Evolutionary conservation across 768 basidiomycete genomes (phyloP), one percentile per base, ranked within the genome.

Genomic region (Dictyophora rubrovolvata): DNA sequence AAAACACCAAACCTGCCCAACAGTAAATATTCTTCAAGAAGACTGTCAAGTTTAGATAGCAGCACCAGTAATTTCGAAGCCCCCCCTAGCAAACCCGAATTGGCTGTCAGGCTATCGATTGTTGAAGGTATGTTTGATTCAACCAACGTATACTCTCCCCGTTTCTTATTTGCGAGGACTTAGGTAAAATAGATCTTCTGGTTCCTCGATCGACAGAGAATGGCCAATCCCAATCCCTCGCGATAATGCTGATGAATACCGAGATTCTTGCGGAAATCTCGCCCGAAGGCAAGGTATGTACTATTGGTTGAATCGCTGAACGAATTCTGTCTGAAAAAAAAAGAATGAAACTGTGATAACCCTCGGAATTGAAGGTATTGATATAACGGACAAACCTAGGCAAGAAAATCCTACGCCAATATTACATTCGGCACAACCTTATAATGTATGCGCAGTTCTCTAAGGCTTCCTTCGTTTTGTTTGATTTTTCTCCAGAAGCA

Each of bases 341-440:
- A 63, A 93, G 85, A 83, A 89, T 56, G 85, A 89, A 68, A 88
- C 81, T 14, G 75, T 83, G 12, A 60, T 93, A 47, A 83, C 80
- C 0, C 60, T 90, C 10, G 78, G 75, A 5, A 68, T 89, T 5
- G 80, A 82, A 77, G 82, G 89, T 65, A 63, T 88, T 18, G 72
- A 72, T 11, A 67, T 90, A 5, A 72, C 71, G 20, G 83, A 90
- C 63, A 72, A 74, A 1, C 70, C 73, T 9, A 57, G 64, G 16
- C 60, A 72, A 33, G 74, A 74, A 17, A 65, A 65, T 12, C 56
- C 66, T 10, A 20, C 67, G 9, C 65, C 75, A 1, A 72, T 87
- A 51, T 63, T 93, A 11, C 72, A 73, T 2, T 72, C 84, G 34
- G 86, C 85, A 1, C 71, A 78, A 5, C 76, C 81, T 16, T 77